These are phyloP conservation scores for Collybia nuda DNA, from an alignment of 768 basidiomycete species.

Conservation along the genomic window DNA sequence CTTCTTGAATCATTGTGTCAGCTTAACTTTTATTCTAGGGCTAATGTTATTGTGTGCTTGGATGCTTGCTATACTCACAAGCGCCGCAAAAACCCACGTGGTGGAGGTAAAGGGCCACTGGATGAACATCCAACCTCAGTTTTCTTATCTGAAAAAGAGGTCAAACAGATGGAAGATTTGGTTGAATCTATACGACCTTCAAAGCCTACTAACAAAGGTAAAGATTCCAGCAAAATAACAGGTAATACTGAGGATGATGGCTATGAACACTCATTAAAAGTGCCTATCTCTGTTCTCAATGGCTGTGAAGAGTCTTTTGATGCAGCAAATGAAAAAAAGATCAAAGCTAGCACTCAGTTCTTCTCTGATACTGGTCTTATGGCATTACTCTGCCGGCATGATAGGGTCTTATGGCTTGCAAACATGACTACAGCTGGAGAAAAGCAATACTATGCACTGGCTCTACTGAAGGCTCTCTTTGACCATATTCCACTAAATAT, in stretches of 20 bases:
- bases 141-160: no score
- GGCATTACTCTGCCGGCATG: constrained; percentile 35
- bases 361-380: constrained; percentile 34
- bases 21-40: no score
- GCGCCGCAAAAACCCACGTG: no score
- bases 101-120: no score
- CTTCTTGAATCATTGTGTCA: no score
- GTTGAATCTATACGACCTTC: no score
- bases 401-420: constrained; percentile 29
- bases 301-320: constrained; percentile 30
- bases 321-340: constrained; percentile 22
- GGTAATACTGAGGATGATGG: constrained; percentile 10
- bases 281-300: constrained; percentile 28
- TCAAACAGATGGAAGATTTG: no score
- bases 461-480: constrained; percentile 31
- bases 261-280: constrained; percentile 19
- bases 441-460: constrained; percentile 30
- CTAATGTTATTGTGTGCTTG: no score
- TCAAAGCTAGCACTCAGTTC: constrained; percentile 26
- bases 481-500: constrained; percentile 30
- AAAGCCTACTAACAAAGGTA: no score
- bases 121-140: no score
- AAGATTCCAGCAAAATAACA: no score
- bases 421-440: constrained; percentile 36
- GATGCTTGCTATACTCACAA: no score